phyloP scores from a whole-genome alignment of 73 alveolate species.

The Paramecium primaurelia region DNA sequence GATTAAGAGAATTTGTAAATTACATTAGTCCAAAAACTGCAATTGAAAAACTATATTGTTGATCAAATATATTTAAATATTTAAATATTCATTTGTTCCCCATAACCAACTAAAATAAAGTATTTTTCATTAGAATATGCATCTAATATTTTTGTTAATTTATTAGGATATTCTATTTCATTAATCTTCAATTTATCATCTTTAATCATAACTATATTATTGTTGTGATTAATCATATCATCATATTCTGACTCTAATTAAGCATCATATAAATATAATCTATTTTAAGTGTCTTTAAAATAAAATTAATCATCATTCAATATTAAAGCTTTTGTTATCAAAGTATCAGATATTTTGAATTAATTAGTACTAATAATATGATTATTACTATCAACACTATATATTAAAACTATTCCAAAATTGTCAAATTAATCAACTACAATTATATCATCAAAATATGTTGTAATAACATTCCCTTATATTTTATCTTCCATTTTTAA shows the following conservation, averaged over 20 bases:
- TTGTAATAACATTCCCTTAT: neutral
- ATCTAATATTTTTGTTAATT: neutral
- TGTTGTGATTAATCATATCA: neutral
- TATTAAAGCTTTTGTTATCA: neutral
- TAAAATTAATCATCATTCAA: neutral
- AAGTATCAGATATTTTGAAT: neutral
- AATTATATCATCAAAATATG: neutral
- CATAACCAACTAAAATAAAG: neutral
- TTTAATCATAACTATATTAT: neutral
- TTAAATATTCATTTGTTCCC: neutral
- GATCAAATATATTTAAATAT: slow-evolving; percentile 9
- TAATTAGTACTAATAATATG: neutral
- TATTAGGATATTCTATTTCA: neutral
- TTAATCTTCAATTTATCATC: neutral
- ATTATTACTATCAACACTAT: neutral
- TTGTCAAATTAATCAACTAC: neutral
- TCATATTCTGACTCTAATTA: neutral
- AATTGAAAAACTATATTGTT: neutral
- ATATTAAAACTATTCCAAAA: neutral
- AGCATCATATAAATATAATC: neutral
- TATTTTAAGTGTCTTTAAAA: neutral
- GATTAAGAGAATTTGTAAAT: slow-evolving; percentile 2
- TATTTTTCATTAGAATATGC: neutral
- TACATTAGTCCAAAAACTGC: neutral
- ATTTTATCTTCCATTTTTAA: neutral